Percentiles rank a stretch among this genome's conserved stretches.
These are phyloP conservation scores for Stemphylium beticola DNA, from an alignment of 2,329 filamentous ascomycete genomes.

Conservation along the genomic window DNA sequence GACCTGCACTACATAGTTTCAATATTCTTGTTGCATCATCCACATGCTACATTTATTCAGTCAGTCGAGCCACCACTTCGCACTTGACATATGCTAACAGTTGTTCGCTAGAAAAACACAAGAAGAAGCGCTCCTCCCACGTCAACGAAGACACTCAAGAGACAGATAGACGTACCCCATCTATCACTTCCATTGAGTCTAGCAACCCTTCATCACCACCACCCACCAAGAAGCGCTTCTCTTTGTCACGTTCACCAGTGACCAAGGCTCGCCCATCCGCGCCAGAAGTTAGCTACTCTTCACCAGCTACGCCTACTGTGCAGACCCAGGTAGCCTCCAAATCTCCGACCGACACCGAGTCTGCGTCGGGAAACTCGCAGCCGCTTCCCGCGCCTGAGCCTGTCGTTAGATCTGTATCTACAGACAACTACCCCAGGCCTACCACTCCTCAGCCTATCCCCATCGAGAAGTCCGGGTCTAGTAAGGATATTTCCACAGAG, in stretches of 20 bases:
- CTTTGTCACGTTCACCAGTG: conserved; percentile 1
- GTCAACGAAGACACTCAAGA: conserved; percentile 11
- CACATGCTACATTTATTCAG: conserved; percentile 34
- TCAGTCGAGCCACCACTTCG: conserved; percentile 1
- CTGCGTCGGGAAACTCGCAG: not conserved
- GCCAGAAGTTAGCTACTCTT: conserved; percentile 7
- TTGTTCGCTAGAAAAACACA: conserved; percentile 22
- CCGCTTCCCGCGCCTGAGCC: conserved; percentile 1
- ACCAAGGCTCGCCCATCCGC: conserved; percentile 6
- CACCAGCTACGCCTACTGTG: not conserved
- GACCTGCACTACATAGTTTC: not conserved
- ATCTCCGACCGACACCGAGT: not conserved
- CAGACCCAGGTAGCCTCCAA: not conserved
- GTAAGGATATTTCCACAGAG: not conserved
- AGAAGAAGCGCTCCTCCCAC: conserved; percentile 18
- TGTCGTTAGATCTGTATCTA: not conserved
- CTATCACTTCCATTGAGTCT: conserved; percentile 15
- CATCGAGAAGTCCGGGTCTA: not conserved
- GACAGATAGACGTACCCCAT: conserved; percentile 8
- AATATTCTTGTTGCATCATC: conserved; percentile 8
- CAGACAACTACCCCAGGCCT: not conserved
- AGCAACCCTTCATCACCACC: not conserved
- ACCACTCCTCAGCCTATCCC: not conserved
- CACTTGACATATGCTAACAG: conserved; percentile 4
- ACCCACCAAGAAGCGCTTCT: not conserved